Evolutionary conservation across 768 basidiomycete species (phyloP).

Genomic region (Punctularia strigosozonata): DNA sequence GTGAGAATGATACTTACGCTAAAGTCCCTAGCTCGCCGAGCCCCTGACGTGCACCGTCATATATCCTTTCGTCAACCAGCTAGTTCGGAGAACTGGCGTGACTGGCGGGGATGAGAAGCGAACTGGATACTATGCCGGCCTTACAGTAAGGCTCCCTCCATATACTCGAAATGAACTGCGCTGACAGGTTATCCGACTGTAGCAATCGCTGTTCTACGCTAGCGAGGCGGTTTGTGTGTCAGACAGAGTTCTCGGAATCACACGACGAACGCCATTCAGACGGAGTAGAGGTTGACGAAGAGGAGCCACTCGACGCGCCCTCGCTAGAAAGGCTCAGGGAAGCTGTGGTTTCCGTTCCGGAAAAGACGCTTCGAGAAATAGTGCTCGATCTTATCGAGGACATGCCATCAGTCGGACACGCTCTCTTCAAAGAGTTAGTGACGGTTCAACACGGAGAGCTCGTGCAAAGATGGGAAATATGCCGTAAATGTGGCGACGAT

Average conservation of each 20-base stretch:
- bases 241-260: constrained; percentile 3
- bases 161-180: no score
- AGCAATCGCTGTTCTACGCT: no score
- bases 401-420: constrained; percentile 29
- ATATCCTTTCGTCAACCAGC: no score
- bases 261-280: constrained; percentile 3
- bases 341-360: constrained; percentile 30
- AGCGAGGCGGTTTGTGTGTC: no score
- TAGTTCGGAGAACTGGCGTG: no score
- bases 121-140: no score
- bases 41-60: no score
- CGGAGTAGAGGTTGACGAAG: constrained; percentile 2
- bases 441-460: constrained; percentile 22
- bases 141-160: no score
- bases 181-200: no score
- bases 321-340: constrained; percentile 30
- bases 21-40: no score
- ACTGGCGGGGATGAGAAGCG: no score
- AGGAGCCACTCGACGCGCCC: constrained; percentile 20
- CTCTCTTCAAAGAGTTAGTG: constrained; percentile 31
- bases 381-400: constrained; percentile 26
- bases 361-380: constrained; percentile 30
- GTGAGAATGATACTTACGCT: no score
- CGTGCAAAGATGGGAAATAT: constrained; percentile 33
- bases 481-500: constrained; percentile 34